phyloP scores from a whole-genome alignment of 202 grass and related monocot genomes.

The Digitaria exilis region DNA sequence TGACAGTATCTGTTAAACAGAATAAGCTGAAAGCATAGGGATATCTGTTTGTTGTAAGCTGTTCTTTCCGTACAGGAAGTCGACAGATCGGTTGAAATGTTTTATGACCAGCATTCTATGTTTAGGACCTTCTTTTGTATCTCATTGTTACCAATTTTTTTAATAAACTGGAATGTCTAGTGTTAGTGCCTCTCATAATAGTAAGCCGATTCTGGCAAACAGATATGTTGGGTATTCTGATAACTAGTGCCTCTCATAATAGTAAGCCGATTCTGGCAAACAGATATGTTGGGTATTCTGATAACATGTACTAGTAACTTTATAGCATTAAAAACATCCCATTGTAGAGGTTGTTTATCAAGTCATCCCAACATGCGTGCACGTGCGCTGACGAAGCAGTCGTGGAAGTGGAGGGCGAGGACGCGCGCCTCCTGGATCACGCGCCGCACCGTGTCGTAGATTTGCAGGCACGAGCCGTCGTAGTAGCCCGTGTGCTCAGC shows the following conservation, averaged over 20 bases:
- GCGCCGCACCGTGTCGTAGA: conserved; percentile 47
- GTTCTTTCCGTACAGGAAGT: neutral
- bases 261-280: neutral
- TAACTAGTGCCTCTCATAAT: too few relatives aligned
- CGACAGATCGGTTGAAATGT: neutral
- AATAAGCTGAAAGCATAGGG: conserved; percentile 23
- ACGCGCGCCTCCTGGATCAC: conserved; percentile 52
- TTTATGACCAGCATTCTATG: neutral
- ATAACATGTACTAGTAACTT: too few relatives aligned
- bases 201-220: neutral
- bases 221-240: too few relatives aligned
- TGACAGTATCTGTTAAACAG: neutral
- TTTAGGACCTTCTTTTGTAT: conserved; percentile 7
- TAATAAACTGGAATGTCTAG: neutral
- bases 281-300: too few relatives aligned
- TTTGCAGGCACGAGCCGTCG: conserved; percentile 41
- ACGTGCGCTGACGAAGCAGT: conserved; percentile 84
- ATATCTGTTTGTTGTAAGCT: conserved; percentile 16
- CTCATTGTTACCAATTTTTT: neutral
- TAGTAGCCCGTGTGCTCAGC: conserved; percentile 46
- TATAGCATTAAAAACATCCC: too few relatives aligned
- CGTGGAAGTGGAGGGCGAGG: conserved; percentile 76
- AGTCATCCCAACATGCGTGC: too few relatives aligned
- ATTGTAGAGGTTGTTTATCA: too few relatives aligned
- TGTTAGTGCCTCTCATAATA: neutral